These are phyloP conservation scores for Salix suchowensis DNA, from an alignment of 345 rosid species.

Conservation along the genomic window DNA sequence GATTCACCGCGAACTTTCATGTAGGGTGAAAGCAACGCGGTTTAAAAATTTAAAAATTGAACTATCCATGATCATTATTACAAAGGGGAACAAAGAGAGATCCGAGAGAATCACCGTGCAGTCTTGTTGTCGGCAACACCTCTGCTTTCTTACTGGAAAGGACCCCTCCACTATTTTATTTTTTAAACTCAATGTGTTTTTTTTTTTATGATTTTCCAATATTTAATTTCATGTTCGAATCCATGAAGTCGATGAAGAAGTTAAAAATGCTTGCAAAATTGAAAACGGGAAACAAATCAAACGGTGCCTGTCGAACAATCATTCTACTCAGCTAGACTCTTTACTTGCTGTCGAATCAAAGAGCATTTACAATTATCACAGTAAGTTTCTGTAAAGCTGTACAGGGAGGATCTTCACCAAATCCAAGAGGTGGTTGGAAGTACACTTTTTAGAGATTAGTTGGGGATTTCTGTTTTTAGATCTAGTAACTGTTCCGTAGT, in stretches of 20 bases:
- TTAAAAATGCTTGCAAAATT: too few species aligned
- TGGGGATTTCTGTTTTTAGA: neutral
- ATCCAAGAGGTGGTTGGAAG: neutral
- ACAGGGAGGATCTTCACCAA: neutral
- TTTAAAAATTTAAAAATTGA: neutral
- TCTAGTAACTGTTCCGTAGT: neutral
- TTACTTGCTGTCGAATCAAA: conserved; percentile 2
- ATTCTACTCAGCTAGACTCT: neutral
- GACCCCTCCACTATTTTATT: too few species aligned
- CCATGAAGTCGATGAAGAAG: too few species aligned
- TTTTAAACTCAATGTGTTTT: too few species aligned
- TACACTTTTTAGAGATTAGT: neutral
- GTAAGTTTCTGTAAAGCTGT: neutral
- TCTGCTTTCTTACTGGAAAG: neutral
- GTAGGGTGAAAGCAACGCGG: neutral
- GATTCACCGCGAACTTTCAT: neutral
- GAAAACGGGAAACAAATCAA: neutral
- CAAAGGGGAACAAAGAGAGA: neutral
- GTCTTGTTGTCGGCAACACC: neutral
- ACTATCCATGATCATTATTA: neutral
- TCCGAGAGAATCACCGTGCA: neutral
- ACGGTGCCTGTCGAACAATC: neutral
- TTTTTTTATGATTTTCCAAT: too few species aligned
- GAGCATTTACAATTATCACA: neutral
- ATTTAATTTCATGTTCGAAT: too few species aligned